Base-by-base conservation (phyloP, 352 stramenopile genomes). In the Globisporangium paddicum region DNA sequence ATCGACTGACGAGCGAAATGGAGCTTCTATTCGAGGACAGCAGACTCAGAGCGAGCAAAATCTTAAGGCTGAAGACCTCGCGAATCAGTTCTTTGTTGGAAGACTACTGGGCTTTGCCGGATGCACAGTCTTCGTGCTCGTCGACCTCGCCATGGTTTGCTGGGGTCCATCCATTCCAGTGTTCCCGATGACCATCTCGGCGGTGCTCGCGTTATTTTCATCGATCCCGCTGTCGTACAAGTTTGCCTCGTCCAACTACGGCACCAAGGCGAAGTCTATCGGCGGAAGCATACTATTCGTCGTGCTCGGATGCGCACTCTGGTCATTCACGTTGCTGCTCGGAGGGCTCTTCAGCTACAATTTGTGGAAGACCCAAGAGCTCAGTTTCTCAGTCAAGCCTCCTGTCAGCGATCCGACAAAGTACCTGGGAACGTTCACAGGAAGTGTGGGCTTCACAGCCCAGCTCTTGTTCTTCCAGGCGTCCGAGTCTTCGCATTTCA, bases 251-350 rank as follows among this genome's bases (percentile, higher is more conserved):
- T 73, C 67, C 7, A 51, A 51, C 14, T 66, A 79, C 26, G 65
- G 64, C 10, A 2, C 38, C 13, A 59, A 76, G 5, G 63, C 71
- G 0, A 81, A 79, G 35, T 46, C 34, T 0, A 60, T 79, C 16
- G 65, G 75, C 30, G 73, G 76, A 10, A 75, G 74, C n/a, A 64
- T 84, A 13, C 60, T 86, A 11, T 82, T 81, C 34, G 55, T 82
- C 21, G 72, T 86, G 19, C 58, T 81, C 0, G 76, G 76, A 9
- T 79, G 64, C 44, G 73, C 76, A 18, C 62, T 86, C 13, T 84
- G 76, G 76, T 86, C 76, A 14, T 79, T 84, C 56, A 84, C 76
- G 16, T 61, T 86, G 32, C 62, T 86, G 2, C 60, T 86, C 3
- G 76, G 69, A 3, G 67, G 56, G 1, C 51, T 86, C 18, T 86